Percentiles rank a stretch among this genome's conserved stretches.
Conservation (phyloP, 176 grass and related monocot genomes). For the Avena atlantica region DNA sequence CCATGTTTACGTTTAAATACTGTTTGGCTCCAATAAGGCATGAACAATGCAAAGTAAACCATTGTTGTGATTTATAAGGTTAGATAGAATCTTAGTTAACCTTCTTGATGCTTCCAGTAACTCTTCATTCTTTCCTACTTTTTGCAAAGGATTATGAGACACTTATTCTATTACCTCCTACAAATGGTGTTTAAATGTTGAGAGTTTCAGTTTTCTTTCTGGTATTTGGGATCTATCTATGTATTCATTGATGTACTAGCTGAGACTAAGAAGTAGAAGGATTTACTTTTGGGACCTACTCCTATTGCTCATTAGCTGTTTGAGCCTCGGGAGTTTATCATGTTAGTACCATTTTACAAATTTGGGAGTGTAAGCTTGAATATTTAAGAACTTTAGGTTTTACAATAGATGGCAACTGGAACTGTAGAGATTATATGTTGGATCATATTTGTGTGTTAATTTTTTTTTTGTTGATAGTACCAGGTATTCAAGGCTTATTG, state of each 20-base stretch:
- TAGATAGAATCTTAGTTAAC: background rate
- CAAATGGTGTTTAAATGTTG: background rate
- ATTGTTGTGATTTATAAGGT: background rate
- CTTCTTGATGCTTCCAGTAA: background rate
- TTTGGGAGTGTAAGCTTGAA: background rate
- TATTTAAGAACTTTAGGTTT: constrained; percentile 16
- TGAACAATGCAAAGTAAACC: background rate
- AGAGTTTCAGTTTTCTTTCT: constrained; percentile 7
- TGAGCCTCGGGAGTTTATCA: background rate
- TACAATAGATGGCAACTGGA: background rate
- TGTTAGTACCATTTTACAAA: background rate
- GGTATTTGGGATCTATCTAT: background rate
- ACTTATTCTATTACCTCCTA: background rate
- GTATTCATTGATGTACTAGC: constrained; percentile 21
- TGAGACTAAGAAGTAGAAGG: constrained; percentile 13
- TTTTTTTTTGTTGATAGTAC: background rate
- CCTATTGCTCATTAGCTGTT: background rate
- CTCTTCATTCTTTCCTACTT: background rate
- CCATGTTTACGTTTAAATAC: background rate
- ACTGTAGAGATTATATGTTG: constrained; percentile 11
- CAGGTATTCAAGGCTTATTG: background rate
- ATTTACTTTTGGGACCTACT: constrained; percentile 5
- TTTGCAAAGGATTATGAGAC: background rate
- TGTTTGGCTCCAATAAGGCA: constrained; percentile 9
- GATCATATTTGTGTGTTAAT: background rate